Conservation (phyloP, 345 rosid species). For the Rhodomyrtus tomentosa region DNA sequence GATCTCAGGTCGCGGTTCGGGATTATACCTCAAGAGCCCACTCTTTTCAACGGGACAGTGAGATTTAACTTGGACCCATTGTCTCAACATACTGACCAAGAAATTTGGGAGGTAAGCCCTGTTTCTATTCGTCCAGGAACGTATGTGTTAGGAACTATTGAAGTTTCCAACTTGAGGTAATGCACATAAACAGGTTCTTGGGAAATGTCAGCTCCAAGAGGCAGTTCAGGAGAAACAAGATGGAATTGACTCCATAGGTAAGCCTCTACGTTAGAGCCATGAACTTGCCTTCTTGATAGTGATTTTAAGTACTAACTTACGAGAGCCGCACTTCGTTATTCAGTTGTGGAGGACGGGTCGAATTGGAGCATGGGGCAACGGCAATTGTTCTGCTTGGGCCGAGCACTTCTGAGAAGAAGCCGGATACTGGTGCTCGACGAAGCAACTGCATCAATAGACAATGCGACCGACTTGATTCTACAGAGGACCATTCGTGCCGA, state of each 20-base stretch:
- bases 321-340: background rate
- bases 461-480: slow-evolving; percentile 74
- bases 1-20: slow-evolving; percentile 87
- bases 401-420: slow-evolving; percentile 81
- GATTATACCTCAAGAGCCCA: slow-evolving; percentile 93
- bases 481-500: slow-evolving; percentile 75
- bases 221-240: slow-evolving; percentile 65
- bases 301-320: background rate
- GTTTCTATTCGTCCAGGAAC: background rate
- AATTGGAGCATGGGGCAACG: slow-evolving; percentile 99
- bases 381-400: slow-evolving; percentile 81
- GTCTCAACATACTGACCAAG: slow-evolving; percentile 57
- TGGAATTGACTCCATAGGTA: slow-evolving; percentile 73
- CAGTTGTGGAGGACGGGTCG: slow-evolving; percentile 87
- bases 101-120: slow-evolving; percentile 81
- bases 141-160: background rate
- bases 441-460: slow-evolving; percentile 96
- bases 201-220: slow-evolving; percentile 75
- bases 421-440: slow-evolving; percentile 78
- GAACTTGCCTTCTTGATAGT: background rate
- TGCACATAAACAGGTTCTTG: slow-evolving; percentile 42
- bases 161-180: background rate
- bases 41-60: slow-evolving; percentile 86
- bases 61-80: slow-evolving; percentile 86
- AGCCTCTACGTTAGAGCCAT: background rate